A percentile compares a stretch with the other conserved stretches of the same genome.
phyloP scores from a whole-genome alignment of 306 rosid species.

The Glycine soja region DNA sequence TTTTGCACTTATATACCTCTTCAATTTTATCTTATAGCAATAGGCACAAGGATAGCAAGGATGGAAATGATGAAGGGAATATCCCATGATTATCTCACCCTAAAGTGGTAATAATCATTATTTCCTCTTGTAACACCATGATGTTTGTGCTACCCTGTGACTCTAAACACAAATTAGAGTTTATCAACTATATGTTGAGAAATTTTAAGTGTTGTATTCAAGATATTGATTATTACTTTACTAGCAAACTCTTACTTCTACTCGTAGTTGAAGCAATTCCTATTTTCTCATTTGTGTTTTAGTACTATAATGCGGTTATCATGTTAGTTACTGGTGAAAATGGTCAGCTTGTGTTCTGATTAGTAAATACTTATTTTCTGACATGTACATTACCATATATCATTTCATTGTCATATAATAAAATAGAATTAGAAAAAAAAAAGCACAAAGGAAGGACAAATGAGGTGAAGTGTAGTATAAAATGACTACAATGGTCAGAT shows the following conservation, averaged over 20 bases:
- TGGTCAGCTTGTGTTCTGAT: too few relatives aligned
- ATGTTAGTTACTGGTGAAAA: too few relatives aligned
- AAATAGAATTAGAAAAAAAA: too few relatives aligned
- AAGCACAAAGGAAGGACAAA: not conserved
- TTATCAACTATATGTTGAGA: not conserved
- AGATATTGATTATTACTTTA: not conserved
- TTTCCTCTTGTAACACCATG: not conserved
- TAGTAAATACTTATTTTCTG: not conserved
- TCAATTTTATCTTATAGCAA: constrained; percentile 16
- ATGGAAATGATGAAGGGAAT: constrained; percentile 36
- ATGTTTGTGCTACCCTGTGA: not conserved
- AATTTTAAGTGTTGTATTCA: not conserved
- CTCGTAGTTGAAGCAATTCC: too few relatives aligned
- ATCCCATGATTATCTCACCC: not conserved
- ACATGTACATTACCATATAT: not conserved
- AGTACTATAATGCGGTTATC: too few relatives aligned
- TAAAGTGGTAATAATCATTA: not conserved
- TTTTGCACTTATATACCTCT: not conserved
- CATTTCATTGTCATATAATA: not conserved
- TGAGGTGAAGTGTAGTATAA: too few relatives aligned
- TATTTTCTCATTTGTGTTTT: too few relatives aligned
- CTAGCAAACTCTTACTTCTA: not conserved
- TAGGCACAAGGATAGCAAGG: not conserved
- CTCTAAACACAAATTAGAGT: not conserved
- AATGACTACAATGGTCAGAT: too few relatives aligned